Percentiles rank a stretch among this genome's conserved stretches.
These are phyloP conservation scores for Paramecium octaurelia DNA, from an alignment of 73 alveolate species.

Conservation along the genomic window DNA sequence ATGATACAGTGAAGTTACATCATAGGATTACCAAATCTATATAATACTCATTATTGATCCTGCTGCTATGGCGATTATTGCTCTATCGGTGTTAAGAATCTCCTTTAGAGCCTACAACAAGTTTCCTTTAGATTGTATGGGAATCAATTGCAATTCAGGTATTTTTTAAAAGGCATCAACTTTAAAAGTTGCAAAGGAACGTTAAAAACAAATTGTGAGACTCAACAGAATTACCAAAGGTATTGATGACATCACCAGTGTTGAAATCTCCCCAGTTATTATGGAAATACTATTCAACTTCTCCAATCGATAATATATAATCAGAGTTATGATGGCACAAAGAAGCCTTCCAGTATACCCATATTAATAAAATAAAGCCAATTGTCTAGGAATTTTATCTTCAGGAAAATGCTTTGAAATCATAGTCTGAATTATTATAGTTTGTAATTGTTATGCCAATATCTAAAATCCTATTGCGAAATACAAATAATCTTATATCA, in stretches of 20 bases:
- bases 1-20: neutral
- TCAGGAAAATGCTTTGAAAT: neutral
- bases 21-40: neutral
- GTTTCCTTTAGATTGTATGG: neutral
- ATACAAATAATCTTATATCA: neutral
- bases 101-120: neutral
- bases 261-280: neutral
- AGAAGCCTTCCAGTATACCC: neutral
- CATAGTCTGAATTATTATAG: neutral
- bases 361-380: neutral
- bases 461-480: slow-evolving; percentile 39
- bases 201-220: neutral
- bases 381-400: neutral
- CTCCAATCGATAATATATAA: neutral
- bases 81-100: slow-evolving; percentile 22
- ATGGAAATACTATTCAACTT: neutral
- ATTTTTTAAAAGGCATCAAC: neutral
- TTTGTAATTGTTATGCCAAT: neutral
- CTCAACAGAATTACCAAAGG: neutral
- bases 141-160: neutral
- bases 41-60: slow-evolving; percentile 20
- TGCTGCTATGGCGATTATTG: neutral
- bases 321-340: neutral
- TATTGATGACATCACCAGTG: neutral
- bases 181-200: neutral